phyloP scores from a whole-genome alignment of 805 yeast genomes.

The Wickerhamiella vanderwaltii region DNA sequence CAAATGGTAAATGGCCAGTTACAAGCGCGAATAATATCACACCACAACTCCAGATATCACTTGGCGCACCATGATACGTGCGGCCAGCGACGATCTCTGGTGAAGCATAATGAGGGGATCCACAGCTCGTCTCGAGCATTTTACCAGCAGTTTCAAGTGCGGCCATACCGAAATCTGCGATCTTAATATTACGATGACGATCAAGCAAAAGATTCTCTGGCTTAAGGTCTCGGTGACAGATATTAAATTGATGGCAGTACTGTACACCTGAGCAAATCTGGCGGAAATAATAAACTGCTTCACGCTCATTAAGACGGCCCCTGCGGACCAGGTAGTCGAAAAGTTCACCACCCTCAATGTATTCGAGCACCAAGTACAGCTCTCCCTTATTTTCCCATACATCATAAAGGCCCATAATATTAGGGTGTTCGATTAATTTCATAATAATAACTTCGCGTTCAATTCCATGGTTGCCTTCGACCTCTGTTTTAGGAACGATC shows the following conservation, averaged over 20 bases:
- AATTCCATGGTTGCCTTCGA: constrained; percentile 75
- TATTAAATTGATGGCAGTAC: constrained; percentile 75
- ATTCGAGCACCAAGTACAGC: constrained; percentile 79
- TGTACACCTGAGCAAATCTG: constrained; percentile 75
- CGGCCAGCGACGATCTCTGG: constrained; percentile 96
- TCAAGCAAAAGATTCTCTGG: constrained; percentile 75
- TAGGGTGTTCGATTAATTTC: constrained; percentile 89
- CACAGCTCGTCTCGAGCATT: constrained; percentile 87
- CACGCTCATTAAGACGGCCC: constrained; percentile 78
- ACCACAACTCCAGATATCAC: constrained; percentile 98
- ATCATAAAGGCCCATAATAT: constrained; percentile 84
- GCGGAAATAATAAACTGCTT: constrained; percentile 80
- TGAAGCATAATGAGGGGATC: constrained; percentile 97
- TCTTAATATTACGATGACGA: constrained; percentile 75
- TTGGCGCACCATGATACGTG: constrained; percentile 90
- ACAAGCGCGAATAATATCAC: constrained; percentile 84
- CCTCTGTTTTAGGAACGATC: constrained; percentile 77
- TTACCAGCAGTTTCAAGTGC: constrained; percentile 78
- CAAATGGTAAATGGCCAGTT: constrained; percentile 93
- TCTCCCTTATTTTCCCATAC: constrained; percentile 97
- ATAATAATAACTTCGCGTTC: constrained; percentile 95
- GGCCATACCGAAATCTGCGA: constrained; percentile 99
- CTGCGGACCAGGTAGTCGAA: constrained; percentile 82
- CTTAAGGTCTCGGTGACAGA: constrained; percentile 78
- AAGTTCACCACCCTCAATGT: constrained; percentile 94